These are phyloP conservation scores for Musa troglodytarum DNA, from an alignment of 176 grass and related monocot genomes.

Conservation along the genomic window DNA sequence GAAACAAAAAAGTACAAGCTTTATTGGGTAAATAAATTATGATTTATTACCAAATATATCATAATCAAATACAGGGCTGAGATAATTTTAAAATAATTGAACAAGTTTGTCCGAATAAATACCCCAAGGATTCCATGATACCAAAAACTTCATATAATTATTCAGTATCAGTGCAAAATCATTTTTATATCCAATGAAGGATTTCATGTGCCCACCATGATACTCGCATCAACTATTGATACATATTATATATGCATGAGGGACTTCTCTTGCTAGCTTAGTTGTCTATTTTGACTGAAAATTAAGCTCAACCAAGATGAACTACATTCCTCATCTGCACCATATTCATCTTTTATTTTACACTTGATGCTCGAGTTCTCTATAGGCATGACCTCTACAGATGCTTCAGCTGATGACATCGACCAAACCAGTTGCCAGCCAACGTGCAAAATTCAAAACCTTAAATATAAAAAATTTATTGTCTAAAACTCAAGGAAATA, in stretches of 20 bases:
- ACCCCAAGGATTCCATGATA: background rate
- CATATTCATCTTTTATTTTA: background rate
- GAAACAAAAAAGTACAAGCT: background rate
- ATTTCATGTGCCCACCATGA: background rate
- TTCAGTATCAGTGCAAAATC: background rate
- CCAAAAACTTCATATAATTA: background rate
- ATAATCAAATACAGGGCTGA: background rate
- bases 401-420: background rate
- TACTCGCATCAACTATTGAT: too few species aligned
- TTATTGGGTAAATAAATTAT: background rate
- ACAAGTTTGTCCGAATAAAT: too few species aligned
- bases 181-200: background rate
- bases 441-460: background rate
- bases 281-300: background rate
- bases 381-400: background rate
- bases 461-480: background rate
- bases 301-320: background rate
- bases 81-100: too few species aligned
- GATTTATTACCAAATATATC: background rate
- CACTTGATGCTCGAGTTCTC: background rate
- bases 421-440: background rate
- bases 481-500: background rate
- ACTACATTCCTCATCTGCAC: background rate
- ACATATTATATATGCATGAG: too few species aligned
- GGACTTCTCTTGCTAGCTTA: background rate